phyloP scores from a whole-genome alignment of 495 filamentous ascomycete genomes.

The Penicillium bovifimosum region DNA sequence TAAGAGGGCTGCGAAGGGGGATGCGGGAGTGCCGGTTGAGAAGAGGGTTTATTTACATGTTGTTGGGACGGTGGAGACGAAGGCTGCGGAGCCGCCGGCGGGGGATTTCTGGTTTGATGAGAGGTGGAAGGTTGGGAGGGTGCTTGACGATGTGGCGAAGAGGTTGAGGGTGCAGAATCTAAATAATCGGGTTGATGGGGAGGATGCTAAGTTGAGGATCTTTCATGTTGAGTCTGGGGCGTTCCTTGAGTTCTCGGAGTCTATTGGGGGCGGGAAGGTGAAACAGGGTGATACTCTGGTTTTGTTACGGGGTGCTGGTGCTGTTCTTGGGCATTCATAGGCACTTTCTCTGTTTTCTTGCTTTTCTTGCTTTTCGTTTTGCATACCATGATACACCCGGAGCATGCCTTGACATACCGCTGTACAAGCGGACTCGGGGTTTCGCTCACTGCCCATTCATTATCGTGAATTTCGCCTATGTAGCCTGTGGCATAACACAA shows the following conservation, averaged over 20 bases:
- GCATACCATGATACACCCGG: conserved; percentile 4
- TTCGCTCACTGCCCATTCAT: not conserved
- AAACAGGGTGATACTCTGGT: conserved; percentile 84
- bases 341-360: not conserved
- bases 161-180: conserved; percentile 77
- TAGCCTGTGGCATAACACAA: not conserved
- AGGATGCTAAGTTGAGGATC: conserved; percentile 72
- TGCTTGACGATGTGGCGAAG: conserved; percentile 83
- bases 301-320: conserved; percentile 75
- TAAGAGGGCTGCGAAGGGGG: conserved; percentile 84
- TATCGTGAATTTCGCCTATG: not conserved
- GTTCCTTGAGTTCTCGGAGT: conserved; percentile 80
- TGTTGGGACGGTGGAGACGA: conserved; percentile 68
- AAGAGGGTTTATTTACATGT: conserved; percentile 81
- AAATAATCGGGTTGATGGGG: conserved; percentile 74
- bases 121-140: conserved; percentile 81
- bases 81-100: conserved; percentile 68
- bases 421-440: not conserved
- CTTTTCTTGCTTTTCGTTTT: conserved; percentile 5
- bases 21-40: conserved; percentile 69
- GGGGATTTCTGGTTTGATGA: conserved; percentile 79
- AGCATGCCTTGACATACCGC: not conserved
- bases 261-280: conserved; percentile 57
- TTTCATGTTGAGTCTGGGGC: conserved; percentile 90
- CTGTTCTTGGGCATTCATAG: conserved; percentile 41